These are phyloP conservation scores for Ustanciosporium gigantosporum DNA, from an alignment of 1,284 basidiomycete genomes.

Conservation along the genomic window DNA sequence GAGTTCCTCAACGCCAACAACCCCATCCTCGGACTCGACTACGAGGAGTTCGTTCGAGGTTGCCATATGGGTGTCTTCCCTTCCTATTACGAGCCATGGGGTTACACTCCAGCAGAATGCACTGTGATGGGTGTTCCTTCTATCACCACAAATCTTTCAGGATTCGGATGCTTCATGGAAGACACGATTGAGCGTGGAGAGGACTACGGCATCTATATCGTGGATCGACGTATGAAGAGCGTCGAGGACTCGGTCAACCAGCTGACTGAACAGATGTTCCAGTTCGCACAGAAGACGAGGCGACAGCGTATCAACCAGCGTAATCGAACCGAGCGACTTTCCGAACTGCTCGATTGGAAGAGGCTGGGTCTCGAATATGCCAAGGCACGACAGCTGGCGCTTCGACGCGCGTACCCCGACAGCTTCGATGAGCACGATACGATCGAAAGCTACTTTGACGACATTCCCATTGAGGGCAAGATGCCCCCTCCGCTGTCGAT, in stretches of 20 bases:
- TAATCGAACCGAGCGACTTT: constrained; percentile 79
- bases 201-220: constrained; percentile 76
- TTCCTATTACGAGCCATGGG: constrained; percentile 91
- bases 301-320: constrained; percentile 97
- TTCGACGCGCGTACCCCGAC: constrained; percentile 92
- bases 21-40: constrained; percentile 93
- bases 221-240: constrained; percentile 85
- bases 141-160: constrained; percentile 94
- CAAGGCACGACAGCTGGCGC: constrained; percentile 88
- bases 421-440: constrained; percentile 73
- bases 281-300: constrained; percentile 83
- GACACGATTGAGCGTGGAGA: constrained; percentile 82
- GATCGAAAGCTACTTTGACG: constrained; percentile 66
- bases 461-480: constrained; percentile 69
- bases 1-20: constrained; percentile 98
- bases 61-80: constrained; percentile 98
- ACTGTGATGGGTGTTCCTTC: constrained; percentile 92
- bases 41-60: constrained; percentile 97
- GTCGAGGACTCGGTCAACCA: constrained; percentile 87
- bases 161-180: constrained; percentile 98
- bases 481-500: constrained; percentile 72
- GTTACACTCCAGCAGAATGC: constrained; percentile 70
- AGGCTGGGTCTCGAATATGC: constrained; percentile 94
- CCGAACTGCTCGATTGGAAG: constrained; percentile 95
- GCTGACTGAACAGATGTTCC: constrained; percentile 60